Base-by-base conservation (phyloP, 805 yeast species). In the Schizosaccharomyces osmophilus region DNA sequence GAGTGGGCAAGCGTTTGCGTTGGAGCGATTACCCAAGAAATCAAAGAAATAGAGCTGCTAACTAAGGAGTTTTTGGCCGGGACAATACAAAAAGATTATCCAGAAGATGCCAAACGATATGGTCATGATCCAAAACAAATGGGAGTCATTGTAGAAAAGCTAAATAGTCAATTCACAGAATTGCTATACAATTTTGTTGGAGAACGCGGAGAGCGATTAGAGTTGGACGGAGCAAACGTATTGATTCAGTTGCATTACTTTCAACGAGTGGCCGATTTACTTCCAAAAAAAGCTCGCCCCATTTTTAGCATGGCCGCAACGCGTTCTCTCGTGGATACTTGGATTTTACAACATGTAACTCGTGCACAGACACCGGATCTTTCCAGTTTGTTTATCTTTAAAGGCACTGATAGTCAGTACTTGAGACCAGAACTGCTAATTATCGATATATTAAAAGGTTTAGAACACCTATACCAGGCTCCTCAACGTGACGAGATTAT, bases 401-500 rank as follows among this genome's bases (percentile, higher is more conserved):
- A 51, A 8, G 36, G 17, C 13, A 5, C 31, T 51, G 36, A 22
- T 17, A 15, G 26, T 17, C 36, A 24, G 36, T 17, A 24, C 6
- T 51, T 29, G 36, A 29, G 24, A 22, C 32, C 57, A 13, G 51
- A 45, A n/a, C 22, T 29, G 2, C 19, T 51, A 17, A 29, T 51
- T 51, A 17, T 51, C 15, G 57, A 51, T 26, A 29, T 51, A 3
- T 29, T 51, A 15, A 22, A 17, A 24, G 36, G 26, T 17, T 29
- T 51, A 1, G n/a, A 22, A 19, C 6, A 24, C 19, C 5, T 51
- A 17, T 51, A 51, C 17, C 31, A 17, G 22, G 61, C 65, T 4
- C 66, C 66, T 9, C 64, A 62, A 54, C 61, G 62, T 6, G 65
- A 62, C 51, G 66, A 64, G 36, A 62, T 64, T 36, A 65, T 63